These are phyloP conservation scores for Leccinum arenicola DNA, from an alignment of 768 basidiomycete genomes.

Conservation along the genomic window DNA sequence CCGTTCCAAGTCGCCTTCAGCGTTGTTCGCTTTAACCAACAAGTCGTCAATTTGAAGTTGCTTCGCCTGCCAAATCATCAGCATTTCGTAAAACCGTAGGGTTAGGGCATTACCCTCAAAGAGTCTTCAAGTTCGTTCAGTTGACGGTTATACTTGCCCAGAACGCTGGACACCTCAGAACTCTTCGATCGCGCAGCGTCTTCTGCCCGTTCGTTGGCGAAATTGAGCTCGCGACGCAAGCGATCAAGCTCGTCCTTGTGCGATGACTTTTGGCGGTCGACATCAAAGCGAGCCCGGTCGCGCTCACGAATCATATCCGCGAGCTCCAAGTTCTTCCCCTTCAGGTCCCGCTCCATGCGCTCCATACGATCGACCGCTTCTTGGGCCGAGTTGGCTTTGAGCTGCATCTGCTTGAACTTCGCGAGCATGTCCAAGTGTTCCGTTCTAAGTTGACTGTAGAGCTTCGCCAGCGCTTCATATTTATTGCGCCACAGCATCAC, in stretches of 20 bases:
- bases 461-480: conserved; percentile 96
- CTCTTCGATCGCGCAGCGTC: conserved; percentile 90
- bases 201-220: conserved; percentile 97
- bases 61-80: conserved; percentile 61
- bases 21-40: conserved; percentile 72
- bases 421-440: conserved; percentile 97
- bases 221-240: conserved; percentile 84
- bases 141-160: conserved; percentile 94
- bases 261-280: conserved; percentile 88
- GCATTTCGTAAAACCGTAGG: neutral
- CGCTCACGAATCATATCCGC: conserved; percentile 99
- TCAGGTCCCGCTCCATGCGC: conserved; percentile 96
- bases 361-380: conserved; percentile 99
- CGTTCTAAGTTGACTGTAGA: conserved; percentile 96
- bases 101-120: conserved; percentile 58
- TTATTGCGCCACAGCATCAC: conserved; percentile 97
- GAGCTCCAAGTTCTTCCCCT: conserved; percentile 96
- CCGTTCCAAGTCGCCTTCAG: conserved; percentile 72
- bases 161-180: conserved; percentile 84
- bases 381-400: conserved; percentile 97
- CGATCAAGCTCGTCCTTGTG: conserved; percentile 97
- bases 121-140: conserved; percentile 96
- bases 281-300: conserved; percentile 91
- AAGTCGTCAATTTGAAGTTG: conserved; percentile 97
- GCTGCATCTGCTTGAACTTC: conserved; percentile 95